Evolutionary conservation across 495 filamentous ascomycete genomes (phyloP), one percentile per base, ranked within the genome.

Genomic region (Tuber melanosporum): DNA sequence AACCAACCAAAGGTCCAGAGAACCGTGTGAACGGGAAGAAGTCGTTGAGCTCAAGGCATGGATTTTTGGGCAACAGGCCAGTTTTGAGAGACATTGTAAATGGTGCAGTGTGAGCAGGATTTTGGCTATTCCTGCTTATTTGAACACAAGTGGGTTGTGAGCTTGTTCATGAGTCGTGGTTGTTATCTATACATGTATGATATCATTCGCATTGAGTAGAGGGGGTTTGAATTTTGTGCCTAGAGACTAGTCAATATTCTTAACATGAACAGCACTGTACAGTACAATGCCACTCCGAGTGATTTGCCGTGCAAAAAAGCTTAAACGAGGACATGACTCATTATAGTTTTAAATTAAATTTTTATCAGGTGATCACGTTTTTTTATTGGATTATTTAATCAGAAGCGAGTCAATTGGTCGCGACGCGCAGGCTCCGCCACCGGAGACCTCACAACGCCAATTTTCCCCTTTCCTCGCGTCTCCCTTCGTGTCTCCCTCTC

Each of bases 11-110:
- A 69, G 76, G 79, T 19, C 42, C 75, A 71, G 76, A 73, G 36
- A 82, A 78, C 32, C 70, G 76, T 32, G 84, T 85, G 72, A 73
- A 82, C 19, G 83, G 84, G 70, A 85, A 79, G 36, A 83, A 81
- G 71, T 79, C 74, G 66, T 79, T 78, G 46, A 78, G 73, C 76
- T 83, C 69, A 32, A 82, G 80, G 74, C 82, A 77, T 44, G 77
- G 78, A 70, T 77, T 84, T 74, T 83, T 83, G 57, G 80, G 76
- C 0, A 81, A 73, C 62, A 79, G 82, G 44, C 78, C 76, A 3
- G 72, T 83, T 77, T 83, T 83, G 82, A 79, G 73, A 73, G 75
- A 83, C 75, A 80, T 83, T 71, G 74, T 79, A 46, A 83, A 83
- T 71, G 78, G 75, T 73, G 71, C 10, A 9, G 22, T 43, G 71